These are phyloP conservation scores for Flaveria robusta DNA, from an alignment of 129 eudicot species.

Conservation along the genomic window DNA sequence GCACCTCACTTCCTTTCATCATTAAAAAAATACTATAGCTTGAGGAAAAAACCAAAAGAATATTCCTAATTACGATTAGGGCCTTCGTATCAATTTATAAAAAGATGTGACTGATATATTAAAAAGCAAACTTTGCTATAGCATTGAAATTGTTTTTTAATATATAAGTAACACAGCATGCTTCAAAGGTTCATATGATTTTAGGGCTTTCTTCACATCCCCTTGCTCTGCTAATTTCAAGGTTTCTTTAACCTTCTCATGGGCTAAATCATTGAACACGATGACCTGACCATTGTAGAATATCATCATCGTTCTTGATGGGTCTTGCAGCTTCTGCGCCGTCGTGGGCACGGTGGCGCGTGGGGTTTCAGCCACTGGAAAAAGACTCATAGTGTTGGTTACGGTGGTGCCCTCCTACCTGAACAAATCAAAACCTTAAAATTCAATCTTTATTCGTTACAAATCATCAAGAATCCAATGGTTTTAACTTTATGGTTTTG, in stretches of 20 bases:
- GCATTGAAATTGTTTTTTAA: no score
- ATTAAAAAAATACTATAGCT: no score
- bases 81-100: no score
- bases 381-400: conserved; percentile 63
- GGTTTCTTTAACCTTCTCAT: conserved; percentile 74
- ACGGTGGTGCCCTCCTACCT: conserved; percentile 32
- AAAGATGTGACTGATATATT: no score
- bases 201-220: conserved; percentile 26
- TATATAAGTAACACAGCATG: conserved; percentile 16
- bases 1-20: no score
- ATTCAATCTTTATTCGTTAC: not conserved
- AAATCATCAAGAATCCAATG: no score
- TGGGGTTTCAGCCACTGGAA: conserved; percentile 29
- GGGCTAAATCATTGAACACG: conserved; percentile 75
- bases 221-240: conserved; percentile 63
- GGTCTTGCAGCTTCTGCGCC: conserved; percentile 35
- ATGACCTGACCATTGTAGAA: conserved; percentile 86
- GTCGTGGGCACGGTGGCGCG: conserved; percentile 24
- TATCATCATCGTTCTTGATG: conserved; percentile 60
- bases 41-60: no score
- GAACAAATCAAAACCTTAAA: not conserved
- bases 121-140: no score
- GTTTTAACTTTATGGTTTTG: not conserved
- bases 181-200: conserved; percentile 47
- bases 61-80: no score